Evolutionary conservation across 2,329 filamentous ascomycete genomes (phyloP).

Genomic region (Colletotrichum caudatum): DNA sequence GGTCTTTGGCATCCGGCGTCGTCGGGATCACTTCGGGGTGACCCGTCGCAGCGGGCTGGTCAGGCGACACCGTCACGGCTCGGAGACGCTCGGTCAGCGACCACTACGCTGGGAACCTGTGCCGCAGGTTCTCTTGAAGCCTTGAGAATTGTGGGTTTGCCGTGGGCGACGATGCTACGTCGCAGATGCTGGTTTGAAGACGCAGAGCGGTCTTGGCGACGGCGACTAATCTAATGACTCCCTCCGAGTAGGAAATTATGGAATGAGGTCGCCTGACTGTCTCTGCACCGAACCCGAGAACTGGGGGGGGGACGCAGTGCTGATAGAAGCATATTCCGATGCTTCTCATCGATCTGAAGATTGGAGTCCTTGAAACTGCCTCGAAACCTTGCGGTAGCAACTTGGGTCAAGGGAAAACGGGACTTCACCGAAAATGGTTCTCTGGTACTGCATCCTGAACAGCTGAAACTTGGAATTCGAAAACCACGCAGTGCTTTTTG

Average conservation of each 20-base stretch:
- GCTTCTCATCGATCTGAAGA: not conserved
- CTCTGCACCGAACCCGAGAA: not conserved
- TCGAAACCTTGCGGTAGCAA: too few species aligned
- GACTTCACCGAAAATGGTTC: not conserved
- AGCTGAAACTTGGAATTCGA: not conserved
- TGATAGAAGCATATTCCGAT: not conserved
- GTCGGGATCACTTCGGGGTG: constrained; percentile 30
- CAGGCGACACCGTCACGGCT: constrained; percentile 34
- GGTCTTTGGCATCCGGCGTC: constrained; percentile 24
- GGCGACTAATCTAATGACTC: not conserved
- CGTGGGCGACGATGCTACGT: not conserved
- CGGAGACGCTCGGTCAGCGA: not conserved
- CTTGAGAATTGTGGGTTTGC: not conserved
- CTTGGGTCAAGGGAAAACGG: too few species aligned
- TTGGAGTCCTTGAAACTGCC: not conserved
- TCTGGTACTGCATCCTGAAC: not conserved
- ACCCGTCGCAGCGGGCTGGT: constrained; percentile 15
- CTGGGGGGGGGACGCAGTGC: too few species aligned
- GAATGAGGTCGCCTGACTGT: not conserved
- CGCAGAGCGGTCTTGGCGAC: too few species aligned
- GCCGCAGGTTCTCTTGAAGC: not conserved
- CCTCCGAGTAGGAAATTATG: not conserved
- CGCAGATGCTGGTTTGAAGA: not conserved
- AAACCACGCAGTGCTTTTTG: not conserved
- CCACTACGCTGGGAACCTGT: not conserved